Base-by-base conservation (phyloP, 768 basidiomycete species). In the Coprinopsis sp. region DNA sequence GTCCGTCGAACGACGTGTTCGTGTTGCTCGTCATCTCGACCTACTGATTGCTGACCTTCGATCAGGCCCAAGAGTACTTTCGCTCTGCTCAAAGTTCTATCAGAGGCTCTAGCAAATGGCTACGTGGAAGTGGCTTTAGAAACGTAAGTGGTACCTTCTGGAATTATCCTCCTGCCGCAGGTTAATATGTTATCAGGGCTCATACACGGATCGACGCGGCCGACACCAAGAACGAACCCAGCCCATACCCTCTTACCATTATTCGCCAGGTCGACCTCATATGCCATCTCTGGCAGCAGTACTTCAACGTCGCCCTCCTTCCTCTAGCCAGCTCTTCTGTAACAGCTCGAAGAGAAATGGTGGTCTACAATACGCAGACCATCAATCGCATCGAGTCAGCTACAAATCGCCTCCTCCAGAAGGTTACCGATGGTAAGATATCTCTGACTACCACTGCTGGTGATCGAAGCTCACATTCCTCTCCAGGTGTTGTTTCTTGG, bases 271-370 rank as follows among this genome's bases (percentile, higher is more conserved):
- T 87, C 27, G 93, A 95, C 65, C 78, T 95, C 36, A 85, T 95
- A 47, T 91, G 88, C 59, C 91, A 97, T 60, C 77, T 99, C 10
- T 98, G 94, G 95, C 96, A 98, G 59, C 88, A 89, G 61, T 99
- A 98, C 64, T 79, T 91, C 56, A 87, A 87, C 39, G 87, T 90
- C 16, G 96, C 93, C 0, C 65, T 99, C 5, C 72, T 96, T 12
- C 94, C 96, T 0, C 72, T 99, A 13, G 86, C 91, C 0, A 83
- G 80, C 47, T 82, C 84, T 10, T 89, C 88, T 0, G 88, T 94
- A 5, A 91, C 92, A 3, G 78, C 84, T 29, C 79, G 95, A 40
- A 79, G 94, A 18, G 95, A 98, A 64, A 94, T 97, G 90, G 78
- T 79, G 4, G 79, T 89, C 13, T 95, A 88, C 71, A 94, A 95